phyloP scores from a whole-genome alignment of 2,329 filamentous ascomycete species.

The Neocucurbitaria cava region DNA sequence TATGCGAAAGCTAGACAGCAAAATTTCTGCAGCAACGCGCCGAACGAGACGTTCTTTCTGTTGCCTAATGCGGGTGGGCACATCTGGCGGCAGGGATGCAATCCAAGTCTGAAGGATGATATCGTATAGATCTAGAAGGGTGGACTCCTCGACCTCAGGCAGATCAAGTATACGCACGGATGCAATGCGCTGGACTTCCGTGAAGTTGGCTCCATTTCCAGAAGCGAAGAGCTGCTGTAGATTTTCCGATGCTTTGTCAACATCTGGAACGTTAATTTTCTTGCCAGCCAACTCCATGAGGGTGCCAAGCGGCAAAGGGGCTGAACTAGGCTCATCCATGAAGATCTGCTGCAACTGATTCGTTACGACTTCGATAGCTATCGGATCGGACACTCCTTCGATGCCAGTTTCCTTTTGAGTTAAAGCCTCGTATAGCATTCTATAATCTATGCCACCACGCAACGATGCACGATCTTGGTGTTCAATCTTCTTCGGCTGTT shows the following conservation, averaged over 20 bases:
- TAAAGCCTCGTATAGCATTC: conserved; percentile 23
- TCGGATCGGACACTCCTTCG: neutral
- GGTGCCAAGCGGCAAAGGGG: conserved; percentile 21
- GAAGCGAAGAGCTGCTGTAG: conserved; percentile 26
- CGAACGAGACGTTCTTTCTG: conserved; percentile 42
- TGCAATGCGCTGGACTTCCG: conserved; percentile 26
- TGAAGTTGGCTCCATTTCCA: neutral
- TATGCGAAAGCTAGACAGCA: conserved; percentile 43
- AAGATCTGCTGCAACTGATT: conserved; percentile 23
- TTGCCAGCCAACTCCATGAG: conserved; percentile 29
- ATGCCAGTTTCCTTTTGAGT: neutral
- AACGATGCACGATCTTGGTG: neutral
- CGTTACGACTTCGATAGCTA: conserved; percentile 20
- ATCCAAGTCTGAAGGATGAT: conserved; percentile 41
- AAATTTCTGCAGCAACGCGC: conserved; percentile 46
- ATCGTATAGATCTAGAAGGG: conserved; percentile 39
- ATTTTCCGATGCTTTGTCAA: conserved; percentile 38
- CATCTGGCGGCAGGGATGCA: conserved; percentile 32
- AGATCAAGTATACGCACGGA: conserved; percentile 20
- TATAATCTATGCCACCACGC: conserved; percentile 12
- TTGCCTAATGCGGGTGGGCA: conserved; percentile 35
- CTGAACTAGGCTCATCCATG: conserved; percentile 1
- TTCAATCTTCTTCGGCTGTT: conserved; percentile 5
- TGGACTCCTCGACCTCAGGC: conserved; percentile 9
- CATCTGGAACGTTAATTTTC: conserved; percentile 30